Evolutionary conservation across 164 flowering plant species (phyloP).

Genomic region (Nymphaea thermarum): DNA sequence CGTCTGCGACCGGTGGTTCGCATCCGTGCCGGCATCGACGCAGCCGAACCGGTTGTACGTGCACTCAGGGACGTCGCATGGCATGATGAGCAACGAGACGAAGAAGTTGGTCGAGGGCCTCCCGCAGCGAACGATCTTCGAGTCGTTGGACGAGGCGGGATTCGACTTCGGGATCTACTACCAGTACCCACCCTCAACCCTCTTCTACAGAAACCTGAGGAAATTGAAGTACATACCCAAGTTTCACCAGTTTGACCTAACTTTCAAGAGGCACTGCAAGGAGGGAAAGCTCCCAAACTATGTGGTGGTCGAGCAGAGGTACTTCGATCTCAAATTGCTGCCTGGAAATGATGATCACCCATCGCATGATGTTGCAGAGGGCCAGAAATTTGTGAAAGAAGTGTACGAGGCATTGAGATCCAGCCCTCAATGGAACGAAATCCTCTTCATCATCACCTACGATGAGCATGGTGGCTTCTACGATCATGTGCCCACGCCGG

Average conservation of each 20-base stretch:
- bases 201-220: slow-evolving; percentile 41
- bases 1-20: slow-evolving; percentile 77
- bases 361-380: slow-evolving; percentile 20
- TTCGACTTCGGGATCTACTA: slow-evolving; percentile 60
- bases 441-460: slow-evolving; percentile 21
- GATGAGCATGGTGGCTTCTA: slow-evolving; percentile 31
- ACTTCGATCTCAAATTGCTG: slow-evolving; percentile 14
- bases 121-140: slow-evolving; percentile 82
- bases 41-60: slow-evolving; percentile 75
- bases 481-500: slow-evolving; percentile 75
- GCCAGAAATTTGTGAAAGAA: slow-evolving; percentile 24
- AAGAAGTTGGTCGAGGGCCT: slow-evolving; percentile 33
- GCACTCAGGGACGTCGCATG: slow-evolving; percentile 76
- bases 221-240: slow-evolving; percentile 18
- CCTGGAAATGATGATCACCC: slow-evolving; percentile 30
- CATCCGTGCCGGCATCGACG: slow-evolving; percentile 59
- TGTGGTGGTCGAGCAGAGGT: slow-evolving; percentile 24
- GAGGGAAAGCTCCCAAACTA: slow-evolving; percentile 25
- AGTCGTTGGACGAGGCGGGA: slow-evolving; percentile 61
- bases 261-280: slow-evolving; percentile 22
- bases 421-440: slow-evolving; percentile 29
- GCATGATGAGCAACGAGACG: slow-evolving; percentile 40
- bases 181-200: slow-evolving; percentile 49
- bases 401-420: slow-evolving; percentile 24
- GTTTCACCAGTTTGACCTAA: slow-evolving; percentile 17